Base-by-base conservation (phyloP, 352 stramenopile species). In the Globisporangium canariense region DNA sequence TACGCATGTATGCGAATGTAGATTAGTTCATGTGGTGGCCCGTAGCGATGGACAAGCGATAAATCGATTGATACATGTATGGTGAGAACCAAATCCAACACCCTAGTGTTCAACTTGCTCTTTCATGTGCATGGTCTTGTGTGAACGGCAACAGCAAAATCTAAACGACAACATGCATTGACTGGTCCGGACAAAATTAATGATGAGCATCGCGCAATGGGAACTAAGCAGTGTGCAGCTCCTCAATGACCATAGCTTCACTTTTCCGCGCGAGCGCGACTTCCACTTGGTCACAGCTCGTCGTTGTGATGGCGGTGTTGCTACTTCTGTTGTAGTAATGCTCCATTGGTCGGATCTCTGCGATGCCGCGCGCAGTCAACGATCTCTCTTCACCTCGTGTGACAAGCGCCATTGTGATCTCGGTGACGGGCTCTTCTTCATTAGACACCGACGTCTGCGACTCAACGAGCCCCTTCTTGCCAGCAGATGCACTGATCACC, bases 231-330 rank as follows among this genome's bases (percentile, higher is more conserved):
- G 38, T 38, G 13, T 30, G 13, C 6, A 30, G 58, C 34, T 45
- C 22, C 22, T 58, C 52, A 28, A 18, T 58, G 8, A 25, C 25
- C 41, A 45, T 40, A 14, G 20, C 11, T 0, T 32, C 9, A 6
- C 52, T 34, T 8, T 4, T 43, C 11, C 30, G 50, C 18, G 38
- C 60, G 38, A 65, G 60, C 16, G 60, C 43, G 50, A 51, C 60
- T 59, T 65, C 60, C 60, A 54, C 52, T 59, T 59, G 60, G 25
- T 59, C 50, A 34, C 49, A 30, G 28, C 49, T 53, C 49, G 60
- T n/a, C 34, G 54, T 62, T 2, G 34, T 28, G 25, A 36, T 51
- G 2, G 34, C 20, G 1, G 8, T 53, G 28, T 34, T 47, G 53
- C 28, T 62, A 22, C 20, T 14, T 4, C 38, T 49, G 13, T 46